These are phyloP conservation scores for Phoma sp. DNA, from an alignment of 2,329 filamentous ascomycete genomes.

Conservation along the genomic window DNA sequence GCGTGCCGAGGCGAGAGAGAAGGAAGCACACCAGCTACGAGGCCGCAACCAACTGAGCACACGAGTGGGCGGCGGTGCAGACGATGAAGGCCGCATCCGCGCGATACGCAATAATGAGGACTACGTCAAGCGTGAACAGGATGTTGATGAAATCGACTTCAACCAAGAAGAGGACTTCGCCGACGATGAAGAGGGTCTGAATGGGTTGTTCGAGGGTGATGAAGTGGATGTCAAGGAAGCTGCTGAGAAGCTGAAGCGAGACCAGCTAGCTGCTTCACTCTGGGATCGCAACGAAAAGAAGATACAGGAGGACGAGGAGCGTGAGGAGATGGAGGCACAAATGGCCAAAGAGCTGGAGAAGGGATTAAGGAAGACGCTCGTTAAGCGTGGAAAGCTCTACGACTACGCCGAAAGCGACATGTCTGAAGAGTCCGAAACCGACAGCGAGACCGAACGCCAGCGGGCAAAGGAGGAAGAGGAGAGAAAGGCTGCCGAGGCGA, in stretches of 20 bases:
- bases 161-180: slow-evolving; percentile 77
- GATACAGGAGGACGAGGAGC: slow-evolving; percentile 71
- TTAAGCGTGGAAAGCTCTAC: slow-evolving; percentile 84
- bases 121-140: slow-evolving; percentile 58
- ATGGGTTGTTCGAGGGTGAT: slow-evolving; percentile 52
- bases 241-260: slow-evolving; percentile 71
- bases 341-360: slow-evolving; percentile 76
- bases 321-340: slow-evolving; percentile 72
- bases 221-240: slow-evolving; percentile 68
- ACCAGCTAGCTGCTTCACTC: slow-evolving; percentile 86
- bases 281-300: slow-evolving; percentile 69
- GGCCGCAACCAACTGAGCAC: slow-evolving; percentile 34
- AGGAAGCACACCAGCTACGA: slow-evolving; percentile 37
- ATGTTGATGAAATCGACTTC: slow-evolving; percentile 72
- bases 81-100: slow-evolving; percentile 48
- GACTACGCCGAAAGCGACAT: slow-evolving; percentile 84
- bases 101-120: slow-evolving; percentile 52
- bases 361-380: slow-evolving; percentile 78
- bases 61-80: slow-evolving; percentile 43
- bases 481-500: slow-evolving; percentile 54
- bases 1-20: slow-evolving; percentile 60
- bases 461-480: slow-evolving; percentile 65
- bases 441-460: slow-evolving; percentile 70
- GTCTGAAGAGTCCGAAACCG: slow-evolving; percentile 48
- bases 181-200: slow-evolving; percentile 74